Base-by-base conservation (phyloP, 257 asterid genomes). In the Jacaranda copaia region DNA sequence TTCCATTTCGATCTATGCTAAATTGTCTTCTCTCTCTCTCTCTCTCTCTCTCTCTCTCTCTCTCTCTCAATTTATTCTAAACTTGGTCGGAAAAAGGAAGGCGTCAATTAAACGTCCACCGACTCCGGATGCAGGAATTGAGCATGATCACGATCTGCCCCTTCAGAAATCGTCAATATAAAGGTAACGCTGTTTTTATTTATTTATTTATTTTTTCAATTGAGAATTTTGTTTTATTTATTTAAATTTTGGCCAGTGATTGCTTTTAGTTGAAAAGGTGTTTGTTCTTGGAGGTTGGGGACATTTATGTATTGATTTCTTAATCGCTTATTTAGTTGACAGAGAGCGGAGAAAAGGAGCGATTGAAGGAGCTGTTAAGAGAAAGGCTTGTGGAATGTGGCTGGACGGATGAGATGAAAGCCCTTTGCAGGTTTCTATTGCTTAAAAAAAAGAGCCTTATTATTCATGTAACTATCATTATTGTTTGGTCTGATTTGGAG, bases 321-420 rank as follows among this genome's bases (percentile, higher is more conserved):
- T 56, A 12, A 14, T 79, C 46, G 6, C 18, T 68, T 65, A 0
- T 74, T 20, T 56, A 87, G 96, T 78, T 89, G 63, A 77, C 78
- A 25, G 89, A 86, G 81, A 87, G 84, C 69, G 94, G 90, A n/a
- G 91, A 84, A 63, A 89, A 88, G 43, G 90, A 89, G 79, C 73
- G 89, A 8, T 74, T 89, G 84, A 89, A 85, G 84, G 92, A 90
- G 79, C 85, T 89, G 8, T 82, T 91, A 65, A 83, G 89, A 73
- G 96, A 89, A 75, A 84, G 86, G 77, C 94, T 91, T 15, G 81
- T 84, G 4, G 94, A 91, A 70, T 91, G 89, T 81, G 96, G 94
- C 55, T 89, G 96, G 96, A 87, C 74, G 73, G 90, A 89, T 77
- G 92, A 89, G 52, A 86, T 90, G 96, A 84, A 79, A 81, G 40